phyloP scores from a whole-genome alignment of 441 rosid species.

The Capsella rubella region DNA sequence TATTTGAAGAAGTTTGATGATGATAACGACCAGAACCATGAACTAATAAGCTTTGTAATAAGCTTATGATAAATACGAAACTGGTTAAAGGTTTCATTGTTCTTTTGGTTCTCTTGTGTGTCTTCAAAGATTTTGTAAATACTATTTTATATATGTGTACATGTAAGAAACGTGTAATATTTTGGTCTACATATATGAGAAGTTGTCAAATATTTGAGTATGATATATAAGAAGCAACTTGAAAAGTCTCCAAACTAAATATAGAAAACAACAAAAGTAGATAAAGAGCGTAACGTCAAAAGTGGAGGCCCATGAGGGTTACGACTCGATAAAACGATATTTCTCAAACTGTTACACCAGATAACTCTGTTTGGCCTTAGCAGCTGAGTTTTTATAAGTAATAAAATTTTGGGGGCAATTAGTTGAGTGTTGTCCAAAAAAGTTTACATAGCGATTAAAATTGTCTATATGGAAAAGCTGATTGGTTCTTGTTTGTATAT shows the following conservation, averaged over 20 bases:
- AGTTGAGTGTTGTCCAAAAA: neutral
- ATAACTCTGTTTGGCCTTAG: neutral
- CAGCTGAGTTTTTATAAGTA: neutral
- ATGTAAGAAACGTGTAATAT: neutral
- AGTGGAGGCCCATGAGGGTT: constrained; percentile 8
- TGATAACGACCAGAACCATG: constrained; percentile 23
- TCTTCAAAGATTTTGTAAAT: neutral
- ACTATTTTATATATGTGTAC: neutral
- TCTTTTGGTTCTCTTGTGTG: neutral
- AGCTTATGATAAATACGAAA: neutral
- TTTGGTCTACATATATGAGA: neutral
- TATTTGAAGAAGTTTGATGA: constrained; percentile 23
- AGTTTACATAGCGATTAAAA: neutral
- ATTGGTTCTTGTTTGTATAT: too few species aligned
- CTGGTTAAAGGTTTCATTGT: constrained; percentile 26
- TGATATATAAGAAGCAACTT: neutral
- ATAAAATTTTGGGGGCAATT: neutral
- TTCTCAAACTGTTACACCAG: neutral
- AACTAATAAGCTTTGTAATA: constrained; percentile 29
- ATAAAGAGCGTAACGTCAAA: neutral
- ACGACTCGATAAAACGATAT: neutral
- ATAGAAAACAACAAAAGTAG: neutral
- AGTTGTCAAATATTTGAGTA: neutral
- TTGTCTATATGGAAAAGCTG: neutral
- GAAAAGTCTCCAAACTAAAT: neutral